phyloP scores from a whole-genome alignment of 1,284 basidiomycete genomes.

The Lignosus rhinocerotis region DNA sequence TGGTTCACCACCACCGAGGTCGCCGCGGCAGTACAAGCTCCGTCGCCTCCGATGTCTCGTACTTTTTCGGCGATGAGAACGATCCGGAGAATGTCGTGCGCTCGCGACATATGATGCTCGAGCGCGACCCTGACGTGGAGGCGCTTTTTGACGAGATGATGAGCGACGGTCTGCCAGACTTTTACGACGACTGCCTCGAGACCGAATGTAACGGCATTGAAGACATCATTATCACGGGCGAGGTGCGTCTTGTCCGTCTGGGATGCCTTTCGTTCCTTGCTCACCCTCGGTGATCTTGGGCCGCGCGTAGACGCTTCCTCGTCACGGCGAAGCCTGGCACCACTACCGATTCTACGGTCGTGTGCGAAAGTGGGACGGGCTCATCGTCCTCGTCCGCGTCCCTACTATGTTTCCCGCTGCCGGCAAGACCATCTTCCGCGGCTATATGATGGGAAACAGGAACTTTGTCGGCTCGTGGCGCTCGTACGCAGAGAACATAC shows the following conservation, averaged over 20 bases:
- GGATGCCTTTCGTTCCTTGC: background rate
- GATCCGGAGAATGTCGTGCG: constrained; percentile 4
- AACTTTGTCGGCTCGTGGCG: constrained; percentile 76
- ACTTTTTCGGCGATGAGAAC: constrained; percentile 15
- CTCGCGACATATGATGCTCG: constrained; percentile 16
- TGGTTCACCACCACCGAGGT: background rate
- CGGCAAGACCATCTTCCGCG: constrained; percentile 58
- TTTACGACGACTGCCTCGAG: constrained; percentile 24
- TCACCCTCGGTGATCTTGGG: background rate
- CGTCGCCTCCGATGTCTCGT: constrained; percentile 14
- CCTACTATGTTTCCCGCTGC: constrained; percentile 34
- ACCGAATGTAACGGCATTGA: constrained; percentile 49
- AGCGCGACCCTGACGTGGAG: constrained; percentile 27
- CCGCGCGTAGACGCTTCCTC: constrained; percentile 34
- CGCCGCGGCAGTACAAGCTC: constrained; percentile 15
- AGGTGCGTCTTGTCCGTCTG: constrained; percentile 34
- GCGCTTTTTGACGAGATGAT: constrained; percentile 32
- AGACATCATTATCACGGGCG: constrained; percentile 61
- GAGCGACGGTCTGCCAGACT: constrained; percentile 25
- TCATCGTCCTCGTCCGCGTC: constrained; percentile 60
- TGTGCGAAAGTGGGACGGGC: constrained; percentile 66
- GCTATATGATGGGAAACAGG: constrained; percentile 62
- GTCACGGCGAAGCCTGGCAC: constrained; percentile 61
- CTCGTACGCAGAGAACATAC: constrained; percentile 39
- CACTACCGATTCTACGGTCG: constrained; percentile 63